Conservation (phyloP, 306 rosid species). For the Citrullus amarus region DNA sequence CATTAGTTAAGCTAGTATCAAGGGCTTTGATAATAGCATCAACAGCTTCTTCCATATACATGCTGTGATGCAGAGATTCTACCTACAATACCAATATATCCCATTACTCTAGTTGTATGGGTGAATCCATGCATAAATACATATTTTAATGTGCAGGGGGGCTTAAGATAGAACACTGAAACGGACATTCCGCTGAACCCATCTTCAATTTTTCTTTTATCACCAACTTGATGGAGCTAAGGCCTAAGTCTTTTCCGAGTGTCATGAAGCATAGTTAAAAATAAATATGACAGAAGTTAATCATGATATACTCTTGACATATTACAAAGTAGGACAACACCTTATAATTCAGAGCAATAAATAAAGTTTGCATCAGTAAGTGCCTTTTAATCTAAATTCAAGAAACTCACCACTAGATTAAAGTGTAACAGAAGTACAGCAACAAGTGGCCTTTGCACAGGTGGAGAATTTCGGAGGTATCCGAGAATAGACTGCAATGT, state of each 20-base stretch:
- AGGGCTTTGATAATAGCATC: slow-evolving; percentile 50
- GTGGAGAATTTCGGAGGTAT: slow-evolving; percentile 37
- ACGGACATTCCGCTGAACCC: background rate
- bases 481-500: slow-evolving; percentile 36
- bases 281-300: background rate
- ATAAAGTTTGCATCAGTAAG: background rate
- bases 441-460: slow-evolving; percentile 37
- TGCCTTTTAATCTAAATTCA: background rate
- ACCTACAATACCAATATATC: slow-evolving; percentile 23
- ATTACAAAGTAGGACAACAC: background rate
- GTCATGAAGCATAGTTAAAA: background rate
- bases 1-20: slow-evolving; percentile 47
- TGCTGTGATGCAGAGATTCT: slow-evolving; percentile 33
- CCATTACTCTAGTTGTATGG: background rate
- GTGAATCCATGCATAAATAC: background rate
- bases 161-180: background rate
- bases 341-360: background rate
- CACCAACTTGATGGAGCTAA: background rate
- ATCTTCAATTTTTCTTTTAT: background rate
- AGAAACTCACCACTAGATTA: slow-evolving; percentile 40
- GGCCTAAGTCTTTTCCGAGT: background rate
- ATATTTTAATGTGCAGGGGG: background rate
- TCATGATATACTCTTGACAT: background rate
- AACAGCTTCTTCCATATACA: slow-evolving; percentile 47
- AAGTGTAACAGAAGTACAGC: slow-evolving; percentile 58